Evolutionary conservation across 352 stramenopile species (phyloP), one percentile per base, ranked within the genome.

Genomic region (Phytophthora ramorum): DNA sequence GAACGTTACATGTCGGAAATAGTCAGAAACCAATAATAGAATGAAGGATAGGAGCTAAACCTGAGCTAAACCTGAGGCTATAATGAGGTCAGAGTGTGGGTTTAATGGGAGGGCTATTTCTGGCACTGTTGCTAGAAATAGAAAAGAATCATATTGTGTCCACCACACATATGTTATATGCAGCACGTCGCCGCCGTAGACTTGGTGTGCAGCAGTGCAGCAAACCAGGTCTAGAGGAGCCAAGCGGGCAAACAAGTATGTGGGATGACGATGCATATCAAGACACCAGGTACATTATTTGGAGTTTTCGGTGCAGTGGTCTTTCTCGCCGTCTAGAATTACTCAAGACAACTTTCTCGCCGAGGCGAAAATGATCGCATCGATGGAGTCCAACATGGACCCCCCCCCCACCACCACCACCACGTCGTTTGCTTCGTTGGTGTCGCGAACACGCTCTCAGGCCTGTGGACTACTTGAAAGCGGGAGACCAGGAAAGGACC

Each of bases 371-470:
- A 54, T 84, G 34, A 82, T 79, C 50, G 66, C 76, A 0, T 54
- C 56, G 2, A 57, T 90, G 34, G 67, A 83, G 7, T 78, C 22
- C 22, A 24, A 24, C 3, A 24, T 24, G 22, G 22, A 24, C 22
- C 22, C 22, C 22, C 1, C 22, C 1, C 22, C 1, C 22, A 24
- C n/a, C n/a, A n/a, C n/a, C n/a, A 90, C 44, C 59, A 69, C 14
- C 68, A 75, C 28, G 82, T 88, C n/a, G 75, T 90, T 1, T 55
- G 44, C 13, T 87, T 88, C 40, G 44, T 85, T 20, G 81, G 74
- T 3, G 78, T 88, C 4, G 78, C 81, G 75, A 74, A 77, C 24
- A 67, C 65, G 12, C 58, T 74, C 14, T 66, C 35, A 2, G 58
- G 75, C 54, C 83, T 8, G 52, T 75, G 10, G 74, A 85, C 34